Evolutionary conservation across 768 basidiomycete genomes (phyloP), one percentile per base, ranked within the genome.

Genomic region (Kwoniella shandongensis): DNA sequence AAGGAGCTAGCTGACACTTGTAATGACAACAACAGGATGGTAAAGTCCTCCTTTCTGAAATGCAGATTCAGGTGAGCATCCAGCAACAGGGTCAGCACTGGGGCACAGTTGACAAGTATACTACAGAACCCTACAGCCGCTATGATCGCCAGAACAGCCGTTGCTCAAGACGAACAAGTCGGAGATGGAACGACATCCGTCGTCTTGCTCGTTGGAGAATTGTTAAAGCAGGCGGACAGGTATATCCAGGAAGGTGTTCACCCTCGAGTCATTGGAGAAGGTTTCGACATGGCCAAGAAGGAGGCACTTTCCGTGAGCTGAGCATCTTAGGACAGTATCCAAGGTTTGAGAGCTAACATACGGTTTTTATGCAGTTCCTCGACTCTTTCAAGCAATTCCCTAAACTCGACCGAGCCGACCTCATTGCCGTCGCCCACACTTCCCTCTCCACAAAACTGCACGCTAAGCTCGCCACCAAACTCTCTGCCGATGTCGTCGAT

Each of bases 111-210:
- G 42, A 22, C 2, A 2, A n/a, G 27, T 35, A 18, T 5, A 22
- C 27, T 0, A 4, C 44, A 79, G 79, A 98, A 99, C 77, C 96
- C 96, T 27, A 98, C 96, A 2, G 96, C 96, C 17, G 93, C 96
- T 29, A 94, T 99, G 91, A 91, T 99, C 73, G 96, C 96, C 44
- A 85, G 92, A 49, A 97, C 96, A 40, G 96, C 96, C 13, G 94
- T 97, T 22, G 94, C 96, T 2, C 94, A 98, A 78, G 96, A 98
- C 76, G 93, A 93, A 18, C 93, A 98, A 77, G 91, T 97, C 44
- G 96, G 96, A 51, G 96, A 99, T 78, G 96, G 96, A 35, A 98
- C 96, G 1, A 99, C 96, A 2, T 92, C 86, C 65, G 94, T 98
- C 3, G 92, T 97, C 1, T 82, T 99, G 10, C 83, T 99, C 26